These are phyloP conservation scores for Draba incana DNA, from an alignment of 345 rosid genomes.

Conservation along the genomic window DNA sequence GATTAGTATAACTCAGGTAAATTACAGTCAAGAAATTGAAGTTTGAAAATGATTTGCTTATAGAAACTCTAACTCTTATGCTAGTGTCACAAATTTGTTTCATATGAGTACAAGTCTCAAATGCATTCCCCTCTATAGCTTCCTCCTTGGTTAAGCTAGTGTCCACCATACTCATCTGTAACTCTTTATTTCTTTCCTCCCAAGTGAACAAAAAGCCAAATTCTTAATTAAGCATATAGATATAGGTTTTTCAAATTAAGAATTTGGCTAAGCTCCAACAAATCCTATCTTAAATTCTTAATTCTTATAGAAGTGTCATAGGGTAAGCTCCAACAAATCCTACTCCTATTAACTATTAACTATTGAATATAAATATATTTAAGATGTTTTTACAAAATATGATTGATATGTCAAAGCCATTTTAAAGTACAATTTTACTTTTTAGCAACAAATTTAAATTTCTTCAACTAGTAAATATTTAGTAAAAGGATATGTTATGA, in stretches of 20 bases:
- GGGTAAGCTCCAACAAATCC: background rate
- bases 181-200: background rate
- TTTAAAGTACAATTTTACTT: no score
- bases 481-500: background rate
- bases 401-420: no score
- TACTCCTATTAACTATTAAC: background rate
- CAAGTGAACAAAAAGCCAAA: background rate
- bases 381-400: background rate
- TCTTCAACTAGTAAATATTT: background rate
- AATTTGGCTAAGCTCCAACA: no score
- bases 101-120: constrained; percentile 53
- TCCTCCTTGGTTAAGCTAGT: constrained; percentile 57
- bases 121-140: constrained; percentile 64
- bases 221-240: background rate
- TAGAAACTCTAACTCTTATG: constrained; percentile 62
- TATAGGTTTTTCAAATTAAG: background rate
- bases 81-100: constrained; percentile 67
- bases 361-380: background rate
- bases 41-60: constrained; percentile 59
- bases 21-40: constrained; percentile 56
- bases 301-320: background rate
- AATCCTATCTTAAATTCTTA: no score
- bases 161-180: background rate
- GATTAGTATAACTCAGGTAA: constrained; percentile 68
- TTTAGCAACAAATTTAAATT: background rate